Base-by-base conservation (phyloP, 257 asterid species). In the Przewalskia tangutica region DNA sequence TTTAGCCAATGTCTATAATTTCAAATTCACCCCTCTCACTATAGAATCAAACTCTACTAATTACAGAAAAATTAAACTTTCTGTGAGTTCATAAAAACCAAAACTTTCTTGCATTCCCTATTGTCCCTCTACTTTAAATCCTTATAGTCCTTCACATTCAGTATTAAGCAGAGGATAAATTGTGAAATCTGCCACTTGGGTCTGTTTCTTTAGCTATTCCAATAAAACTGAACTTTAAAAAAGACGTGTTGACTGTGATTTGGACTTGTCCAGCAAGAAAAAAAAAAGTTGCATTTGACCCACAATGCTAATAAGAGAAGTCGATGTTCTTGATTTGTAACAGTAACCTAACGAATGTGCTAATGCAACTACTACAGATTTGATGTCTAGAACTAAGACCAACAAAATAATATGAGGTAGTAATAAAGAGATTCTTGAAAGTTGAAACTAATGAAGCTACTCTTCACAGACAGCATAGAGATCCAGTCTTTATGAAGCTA, bases 151-250 rank as follows among this genome's bases (percentile, higher is more conserved):
- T 60, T 14, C 75, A 42, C 75, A 44, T 40, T 80, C 4, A 59
- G 34, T 13, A 59, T 6, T 38, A 48, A 48, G 11, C 27, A 36
- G 32, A 27, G 32, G 32, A 27, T 2, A 18, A 20, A 59, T 3
- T 59, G 46, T 7, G 46, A 53, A 54, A 64, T 79, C 86, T 77
- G 55, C 82, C 65, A 81, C 13, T 59, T 79, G 76, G 83, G n/a
- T 1, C 42, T 67, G 77, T 40, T 38, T 1, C 54, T 8, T 65
- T 36, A 7, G 23, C 75, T 16, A 65, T 68, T 70, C 18, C 56
- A 44, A 42, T 16, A 44, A 70, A 10, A 46, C 42, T 12, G 2
- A 20, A 46, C 59, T 71, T 71, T 6, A 42, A 71, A 46, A 71
- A 46, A 20, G 59, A 6, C 48, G 59, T 73, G 5, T 20, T 20